These are phyloP conservation scores for Penicillium frequentans DNA, from an alignment of 2,329 filamentous ascomycete species.

Conservation along the genomic window DNA sequence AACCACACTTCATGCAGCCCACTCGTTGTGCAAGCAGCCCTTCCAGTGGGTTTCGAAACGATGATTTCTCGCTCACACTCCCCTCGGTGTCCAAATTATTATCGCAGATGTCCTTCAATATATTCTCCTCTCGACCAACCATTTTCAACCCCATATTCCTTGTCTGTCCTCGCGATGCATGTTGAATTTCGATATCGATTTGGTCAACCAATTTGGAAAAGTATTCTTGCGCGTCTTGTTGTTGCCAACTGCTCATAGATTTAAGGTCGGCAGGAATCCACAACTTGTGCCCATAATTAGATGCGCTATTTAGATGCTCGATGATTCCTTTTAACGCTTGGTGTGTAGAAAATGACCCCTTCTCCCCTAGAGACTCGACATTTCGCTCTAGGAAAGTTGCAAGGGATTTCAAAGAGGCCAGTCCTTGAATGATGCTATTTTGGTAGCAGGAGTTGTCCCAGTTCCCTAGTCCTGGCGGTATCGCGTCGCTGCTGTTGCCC, in stretches of 20 bases:
- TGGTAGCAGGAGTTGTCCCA: constrained; percentile 97
- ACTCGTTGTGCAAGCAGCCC: constrained; percentile 86
- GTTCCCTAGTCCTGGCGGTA: constrained; percentile 72
- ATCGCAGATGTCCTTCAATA: constrained; percentile 24
- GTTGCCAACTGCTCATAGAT: constrained; percentile 91
- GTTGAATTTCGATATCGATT: constrained; percentile 72
- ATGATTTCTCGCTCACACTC: constrained; percentile 17
- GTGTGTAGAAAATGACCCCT: constrained; percentile 48
- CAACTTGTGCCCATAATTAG: constrained; percentile 72
- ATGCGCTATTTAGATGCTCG: constrained; percentile 65
- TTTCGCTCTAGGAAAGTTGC: constrained; percentile 62
- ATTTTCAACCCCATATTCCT: constrained; percentile 45
- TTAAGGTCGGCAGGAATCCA: constrained; percentile 83
- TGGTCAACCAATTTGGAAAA: constrained; percentile 86
- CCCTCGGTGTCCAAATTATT: constrained; percentile 12
- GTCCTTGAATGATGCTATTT: constrained; percentile 86
- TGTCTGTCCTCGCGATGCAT: constrained; percentile 48
- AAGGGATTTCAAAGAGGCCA: constrained; percentile 73
- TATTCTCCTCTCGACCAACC: constrained; percentile 34
- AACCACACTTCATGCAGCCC: constrained; percentile 80
- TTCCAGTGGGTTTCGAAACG: constrained; percentile 74
- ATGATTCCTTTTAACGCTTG: constrained; percentile 65
- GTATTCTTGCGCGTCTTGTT: constrained; percentile 98
- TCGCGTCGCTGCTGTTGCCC: constrained; percentile 30
- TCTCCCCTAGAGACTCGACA: constrained; percentile 35